Evolutionary conservation across 2,329 filamentous ascomycete species (phyloP), one percentile per base, ranked within the genome.

Genomic region (Xylariaceae sp.): DNA sequence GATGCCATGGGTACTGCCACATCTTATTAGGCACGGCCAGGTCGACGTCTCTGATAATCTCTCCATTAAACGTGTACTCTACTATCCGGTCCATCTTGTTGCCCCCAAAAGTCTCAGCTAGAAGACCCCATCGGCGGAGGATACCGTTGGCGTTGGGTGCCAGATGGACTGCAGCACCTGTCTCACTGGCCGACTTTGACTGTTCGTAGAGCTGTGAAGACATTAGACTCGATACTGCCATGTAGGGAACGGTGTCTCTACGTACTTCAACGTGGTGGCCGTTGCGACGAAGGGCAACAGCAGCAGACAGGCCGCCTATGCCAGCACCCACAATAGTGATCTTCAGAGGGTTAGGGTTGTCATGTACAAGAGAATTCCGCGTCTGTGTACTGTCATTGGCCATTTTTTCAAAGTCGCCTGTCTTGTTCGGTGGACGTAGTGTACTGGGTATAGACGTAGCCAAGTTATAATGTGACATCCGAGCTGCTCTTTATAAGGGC

Each of bases 141-240:
- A 87, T 67, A 0, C 81, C 81, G 65, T 85, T 84, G 2, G 77
- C 72, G 61, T 88, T 88, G 0, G 85, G 83, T 0, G 81, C 78
- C 4, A 87, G 65, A 61, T 87, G 83, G n/a, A 87, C 77, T 0
- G 84, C 84, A 3, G 84, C 83, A 0, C 84, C 84, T 1, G 76
- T 70, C 66, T 86, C 83, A 44, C 73, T 78, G 13, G 78, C 77
- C 27, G 85, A 78, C 1, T 72, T 71, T 0, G 82, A 84, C 63
- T 82, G 77, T 59, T 86, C 83, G 43, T 76, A 80, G 0, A 85
- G 54, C 77, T 82, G 26, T 20, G 11, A 7, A 30, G 3, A 15
- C 15, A 23, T 47, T 15, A 47, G 44, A 29, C 13, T 21, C 10
- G 2, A 20, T 7, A n/a, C 15, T 39, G 3, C 21, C 11, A 26